Conservation (phyloP, 345 rosid species). For the Salix udensis region DNA sequence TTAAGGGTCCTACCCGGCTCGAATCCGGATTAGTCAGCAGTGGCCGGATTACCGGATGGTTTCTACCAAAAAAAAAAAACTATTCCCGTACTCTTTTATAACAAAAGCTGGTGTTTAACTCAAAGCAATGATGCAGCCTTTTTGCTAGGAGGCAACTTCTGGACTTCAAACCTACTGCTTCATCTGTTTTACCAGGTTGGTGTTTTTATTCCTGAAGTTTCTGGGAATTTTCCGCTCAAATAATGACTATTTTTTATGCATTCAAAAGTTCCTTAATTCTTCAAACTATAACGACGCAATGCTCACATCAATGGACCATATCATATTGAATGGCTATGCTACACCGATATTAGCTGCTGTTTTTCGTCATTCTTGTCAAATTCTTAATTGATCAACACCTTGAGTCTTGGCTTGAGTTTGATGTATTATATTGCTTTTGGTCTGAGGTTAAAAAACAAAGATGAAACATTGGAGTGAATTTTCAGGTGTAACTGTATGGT, state of each 20-base stretch:
- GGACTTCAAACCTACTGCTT: constrained; percentile 36
- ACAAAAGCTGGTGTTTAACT: constrained; percentile 21
- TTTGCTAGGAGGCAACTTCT: constrained; percentile 28
- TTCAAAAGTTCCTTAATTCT: neutral
- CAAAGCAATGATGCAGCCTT: constrained; percentile 26
- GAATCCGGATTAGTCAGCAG: too few relatives aligned
- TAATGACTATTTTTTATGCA: neutral
- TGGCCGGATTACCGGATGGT: too few relatives aligned
- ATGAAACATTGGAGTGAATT: neutral
- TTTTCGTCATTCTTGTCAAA: neutral
- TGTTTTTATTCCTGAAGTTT: constrained; percentile 11
- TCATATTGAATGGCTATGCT: neutral
- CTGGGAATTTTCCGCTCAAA: constrained; percentile 1
- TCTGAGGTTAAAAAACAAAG: neutral
- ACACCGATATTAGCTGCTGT: neutral
- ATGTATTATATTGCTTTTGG: neutral
- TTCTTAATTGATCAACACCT: neutral
- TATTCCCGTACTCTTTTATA: constrained; percentile 5
- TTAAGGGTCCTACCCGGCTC: too few relatives aligned
- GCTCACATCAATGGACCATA: neutral
- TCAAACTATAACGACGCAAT: neutral
- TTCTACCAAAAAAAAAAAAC: too few relatives aligned
- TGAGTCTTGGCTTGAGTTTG: neutral
- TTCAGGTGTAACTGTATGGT: too few relatives aligned
- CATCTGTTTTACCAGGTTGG: constrained; percentile 34